A percentile compares a stretch with the other conserved stretches of the same genome.
Conservation (phyloP, 495 filamentous ascomycete genomes). For the Penicillium bialowiezense region DNA sequence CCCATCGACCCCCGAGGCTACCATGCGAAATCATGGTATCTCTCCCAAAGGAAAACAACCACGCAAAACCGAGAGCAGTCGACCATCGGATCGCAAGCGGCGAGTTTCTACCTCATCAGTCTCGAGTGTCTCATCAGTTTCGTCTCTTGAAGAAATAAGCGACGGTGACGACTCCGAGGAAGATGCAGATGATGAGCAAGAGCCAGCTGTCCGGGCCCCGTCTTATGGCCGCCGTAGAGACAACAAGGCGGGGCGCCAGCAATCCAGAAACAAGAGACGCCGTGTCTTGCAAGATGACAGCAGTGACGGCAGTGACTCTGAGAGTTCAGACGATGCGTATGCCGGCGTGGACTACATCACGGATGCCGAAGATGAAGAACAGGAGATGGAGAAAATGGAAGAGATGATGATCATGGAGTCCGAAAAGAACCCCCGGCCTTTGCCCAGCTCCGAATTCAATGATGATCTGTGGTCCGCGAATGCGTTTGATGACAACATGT, state of each 20-base stretch:
- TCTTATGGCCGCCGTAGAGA: conserved; percentile 45
- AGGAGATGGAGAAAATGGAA: conserved; percentile 68
- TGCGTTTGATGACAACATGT: conserved; percentile 44
- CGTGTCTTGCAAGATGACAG: conserved; percentile 61
- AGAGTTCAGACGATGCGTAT: conserved; percentile 63
- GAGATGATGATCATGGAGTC: conserved; percentile 67
- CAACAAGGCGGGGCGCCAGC: conserved; percentile 46
- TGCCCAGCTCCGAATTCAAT: conserved; percentile 25
- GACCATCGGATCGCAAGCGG: conserved; percentile 34
- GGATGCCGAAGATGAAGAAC: conserved; percentile 73
- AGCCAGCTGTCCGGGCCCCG: conserved; percentile 50
- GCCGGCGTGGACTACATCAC: conserved; percentile 74
- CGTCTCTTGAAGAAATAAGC: conserved; percentile 37
- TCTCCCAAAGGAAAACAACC: conserved; percentile 23
- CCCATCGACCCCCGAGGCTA: conserved; percentile 22
- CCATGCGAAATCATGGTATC: conserved; percentile 16
- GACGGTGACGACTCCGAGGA: conserved; percentile 45
- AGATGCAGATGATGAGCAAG: conserved; percentile 51
- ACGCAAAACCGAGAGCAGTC: conserved; percentile 27
- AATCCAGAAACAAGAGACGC: conserved; percentile 42
- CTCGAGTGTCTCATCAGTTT: conserved; percentile 44
- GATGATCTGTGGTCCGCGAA: conserved; percentile 61
- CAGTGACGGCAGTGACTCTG: conserved; percentile 50
- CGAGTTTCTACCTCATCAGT: conserved; percentile 40
- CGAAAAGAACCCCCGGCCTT: conserved; percentile 39